Evolutionary conservation across 345 rosid genomes (phyloP).

Genomic region (Lepidium aucheri): DNA sequence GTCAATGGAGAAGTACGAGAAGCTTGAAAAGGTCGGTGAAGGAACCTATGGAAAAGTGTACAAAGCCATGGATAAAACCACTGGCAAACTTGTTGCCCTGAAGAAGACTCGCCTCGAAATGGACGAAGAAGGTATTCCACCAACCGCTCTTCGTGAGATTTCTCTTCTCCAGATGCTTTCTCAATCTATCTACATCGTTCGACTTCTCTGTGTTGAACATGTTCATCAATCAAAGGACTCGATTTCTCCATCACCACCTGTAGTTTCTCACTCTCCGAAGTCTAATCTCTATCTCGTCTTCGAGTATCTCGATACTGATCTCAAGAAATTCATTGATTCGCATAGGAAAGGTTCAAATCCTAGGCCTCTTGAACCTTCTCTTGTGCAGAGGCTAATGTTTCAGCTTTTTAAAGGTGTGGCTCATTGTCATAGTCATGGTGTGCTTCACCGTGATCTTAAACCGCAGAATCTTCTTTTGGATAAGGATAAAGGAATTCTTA

Average conservation of each 20-base stretch:
- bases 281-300: constrained; percentile 54
- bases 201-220: constrained; percentile 30
- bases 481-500: constrained; percentile 69
- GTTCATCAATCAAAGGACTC: constrained; percentile 17
- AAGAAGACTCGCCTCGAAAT: constrained; percentile 89
- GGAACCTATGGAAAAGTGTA: constrained; percentile 97
- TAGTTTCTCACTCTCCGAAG: neutral
- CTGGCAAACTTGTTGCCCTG: constrained; percentile 80
- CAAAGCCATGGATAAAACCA: constrained; percentile 74
- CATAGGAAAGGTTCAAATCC: constrained; percentile 13
- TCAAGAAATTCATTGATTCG: constrained; percentile 65
- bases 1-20: constrained; percentile 53
- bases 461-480: constrained; percentile 92
- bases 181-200: constrained; percentile 79
- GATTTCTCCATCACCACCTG: neutral
- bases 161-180: constrained; percentile 82
- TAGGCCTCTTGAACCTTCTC: constrained; percentile 1
- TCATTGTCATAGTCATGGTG: constrained; percentile 94
- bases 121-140: constrained; percentile 96
- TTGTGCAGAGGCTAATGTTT: constrained; percentile 57
- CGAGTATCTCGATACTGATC: constrained; percentile 85
- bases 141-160: constrained; percentile 90
- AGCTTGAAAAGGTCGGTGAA: constrained; percentile 91
- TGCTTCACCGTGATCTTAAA: constrained; percentile 92
- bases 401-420: constrained; percentile 94